These are phyloP conservation scores for Trichophyton rubrum DNA, from an alignment of 2,329 filamentous ascomycete genomes.

Conservation along the genomic window DNA sequence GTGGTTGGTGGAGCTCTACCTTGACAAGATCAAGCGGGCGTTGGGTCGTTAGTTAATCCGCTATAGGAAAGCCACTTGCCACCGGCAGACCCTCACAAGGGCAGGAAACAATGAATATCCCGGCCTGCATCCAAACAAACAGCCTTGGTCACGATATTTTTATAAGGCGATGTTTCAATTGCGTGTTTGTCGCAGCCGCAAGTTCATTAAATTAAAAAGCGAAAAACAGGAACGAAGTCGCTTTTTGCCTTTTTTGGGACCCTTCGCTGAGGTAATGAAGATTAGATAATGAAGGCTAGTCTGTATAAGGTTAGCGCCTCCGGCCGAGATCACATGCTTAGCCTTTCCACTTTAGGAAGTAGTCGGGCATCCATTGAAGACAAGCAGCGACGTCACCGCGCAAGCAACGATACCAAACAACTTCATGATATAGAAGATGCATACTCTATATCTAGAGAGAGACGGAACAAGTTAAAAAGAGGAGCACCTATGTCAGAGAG, in stretches of 20 bases:
- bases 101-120: not conserved
- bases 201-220: not conserved
- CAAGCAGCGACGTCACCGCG: too few species aligned
- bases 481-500: not conserved
- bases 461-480: too few species aligned
- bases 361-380: not conserved
- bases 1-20: conserved; percentile 5
- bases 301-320: not conserved
- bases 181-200: not conserved
- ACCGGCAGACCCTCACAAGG: not conserved
- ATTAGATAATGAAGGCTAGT: not conserved
- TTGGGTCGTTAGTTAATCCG: not conserved
- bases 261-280: not conserved
- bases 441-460: not conserved
- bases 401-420: not conserved
- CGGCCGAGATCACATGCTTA: not conserved
- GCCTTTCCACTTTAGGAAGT: conserved; percentile 1
- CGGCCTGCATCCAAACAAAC: not conserved
- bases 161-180: not conserved
- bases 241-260: not conserved
- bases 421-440: not conserved
- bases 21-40: not conserved
- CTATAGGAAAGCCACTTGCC: conserved; percentile 1
- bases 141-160: not conserved
- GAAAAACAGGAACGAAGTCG: not conserved